These are phyloP conservation scores for Calonectria crousiana DNA, from an alignment of 2,329 filamentous ascomycete species.

Conservation along the genomic window DNA sequence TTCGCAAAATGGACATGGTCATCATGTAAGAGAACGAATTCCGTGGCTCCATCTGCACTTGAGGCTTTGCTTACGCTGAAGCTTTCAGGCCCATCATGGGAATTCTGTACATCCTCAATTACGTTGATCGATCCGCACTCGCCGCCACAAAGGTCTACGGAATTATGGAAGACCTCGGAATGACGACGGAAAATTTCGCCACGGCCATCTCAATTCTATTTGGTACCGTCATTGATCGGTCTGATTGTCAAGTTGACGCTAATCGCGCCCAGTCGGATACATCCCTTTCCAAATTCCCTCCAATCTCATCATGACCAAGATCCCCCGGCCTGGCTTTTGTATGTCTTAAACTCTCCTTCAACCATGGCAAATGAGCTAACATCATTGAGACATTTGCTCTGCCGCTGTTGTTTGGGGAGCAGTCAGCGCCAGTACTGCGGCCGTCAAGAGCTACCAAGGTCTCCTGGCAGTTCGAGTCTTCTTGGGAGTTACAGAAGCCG, in stretches of 20 bases:
- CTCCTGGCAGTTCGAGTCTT: slow-evolving; percentile 51
- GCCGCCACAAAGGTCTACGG: slow-evolving; percentile 54
- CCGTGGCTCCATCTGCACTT: too few relatives aligned
- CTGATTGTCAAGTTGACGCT: neutral
- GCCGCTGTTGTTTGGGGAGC: slow-evolving; percentile 58
- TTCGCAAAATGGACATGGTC: slow-evolving; percentile 4
- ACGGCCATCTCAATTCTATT: slow-evolving; percentile 59
- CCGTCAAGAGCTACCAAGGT: slow-evolving; percentile 47
- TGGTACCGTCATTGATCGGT: slow-evolving; percentile 23
- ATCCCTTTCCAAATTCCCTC: slow-evolving; percentile 51
- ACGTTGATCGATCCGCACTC: slow-evolving; percentile 53
- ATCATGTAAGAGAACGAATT: neutral
- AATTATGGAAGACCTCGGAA: slow-evolving; percentile 53
- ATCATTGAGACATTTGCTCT: slow-evolving; percentile 34
- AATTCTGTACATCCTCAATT: slow-evolving; percentile 56
- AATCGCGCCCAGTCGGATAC: neutral
- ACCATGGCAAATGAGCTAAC: neutral
- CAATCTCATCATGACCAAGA: slow-evolving; percentile 61
- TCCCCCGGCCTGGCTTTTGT: slow-evolving; percentile 55
- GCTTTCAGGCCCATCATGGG: slow-evolving; percentile 33
- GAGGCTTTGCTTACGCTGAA: neutral
- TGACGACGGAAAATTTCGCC: slow-evolving; percentile 51
- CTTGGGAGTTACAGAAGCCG: slow-evolving; percentile 52
- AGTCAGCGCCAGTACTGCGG: slow-evolving; percentile 55
- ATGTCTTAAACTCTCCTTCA: slow-evolving; percentile 7